Percentiles rank a stretch among this genome's conserved stretches.
These are phyloP conservation scores for Pyrus pyrifolia DNA, from an alignment of 306 rosid species.

Conservation along the genomic window DNA sequence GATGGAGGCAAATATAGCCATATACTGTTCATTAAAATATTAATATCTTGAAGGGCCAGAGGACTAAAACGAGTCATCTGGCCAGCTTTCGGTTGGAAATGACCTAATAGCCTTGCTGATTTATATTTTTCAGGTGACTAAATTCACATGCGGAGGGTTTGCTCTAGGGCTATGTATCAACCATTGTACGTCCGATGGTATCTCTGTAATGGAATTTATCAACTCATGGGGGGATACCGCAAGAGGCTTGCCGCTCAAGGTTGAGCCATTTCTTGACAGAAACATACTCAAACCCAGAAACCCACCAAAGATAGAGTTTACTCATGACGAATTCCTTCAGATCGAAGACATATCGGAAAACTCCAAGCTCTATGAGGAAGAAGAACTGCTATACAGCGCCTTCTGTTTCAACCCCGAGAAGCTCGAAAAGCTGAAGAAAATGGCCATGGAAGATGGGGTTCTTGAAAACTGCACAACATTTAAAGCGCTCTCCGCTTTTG, in stretches of 20 bases:
- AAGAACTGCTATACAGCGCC: constrained; percentile 40
- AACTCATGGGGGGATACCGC: constrained; percentile 71
- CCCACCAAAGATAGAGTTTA: constrained; percentile 52
- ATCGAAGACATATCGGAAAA: constrained; percentile 59
- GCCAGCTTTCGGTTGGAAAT: too few relatives aligned
- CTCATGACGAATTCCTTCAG: constrained; percentile 58
- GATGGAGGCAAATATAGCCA: too few relatives aligned
- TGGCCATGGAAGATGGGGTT: constrained; percentile 47
- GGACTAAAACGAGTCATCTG: too few relatives aligned
- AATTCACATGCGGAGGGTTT: constrained; percentile 79
- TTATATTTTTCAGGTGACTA: constrained; percentile 45
- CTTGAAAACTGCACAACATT: constrained; percentile 50
- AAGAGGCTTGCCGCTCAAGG: constrained; percentile 48
- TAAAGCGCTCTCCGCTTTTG: constrained; percentile 70
- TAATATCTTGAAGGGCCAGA: too few relatives aligned
- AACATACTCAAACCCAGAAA: constrained; percentile 54
- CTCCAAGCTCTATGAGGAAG: constrained; percentile 39
- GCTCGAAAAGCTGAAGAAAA: constrained; percentile 50
- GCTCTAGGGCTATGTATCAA: constrained; percentile 48
- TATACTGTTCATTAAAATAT: too few relatives aligned
- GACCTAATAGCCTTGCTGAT: too few relatives aligned
- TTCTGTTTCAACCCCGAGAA: constrained; percentile 51
- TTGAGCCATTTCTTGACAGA: constrained; percentile 53
- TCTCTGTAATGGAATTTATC: constrained; percentile 62
- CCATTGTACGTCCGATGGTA: constrained; percentile 70